Evolutionary conservation across 2,329 filamentous ascomycete genomes (phyloP).

Genomic region (Paramyrothecium sp.): DNA sequence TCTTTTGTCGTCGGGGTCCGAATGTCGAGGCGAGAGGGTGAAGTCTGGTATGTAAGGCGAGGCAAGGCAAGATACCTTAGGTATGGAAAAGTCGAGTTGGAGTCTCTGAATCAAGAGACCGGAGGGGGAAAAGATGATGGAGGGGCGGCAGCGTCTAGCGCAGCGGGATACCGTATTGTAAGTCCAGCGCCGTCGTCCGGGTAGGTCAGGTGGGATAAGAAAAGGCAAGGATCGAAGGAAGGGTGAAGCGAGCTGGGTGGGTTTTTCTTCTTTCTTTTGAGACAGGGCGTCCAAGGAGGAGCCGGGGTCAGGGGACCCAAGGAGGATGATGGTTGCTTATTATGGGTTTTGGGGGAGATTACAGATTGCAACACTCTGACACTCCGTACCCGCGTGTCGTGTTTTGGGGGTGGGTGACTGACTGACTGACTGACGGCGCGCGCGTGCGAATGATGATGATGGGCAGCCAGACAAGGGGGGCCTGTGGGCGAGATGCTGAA

Average conservation of each 20-base stretch:
- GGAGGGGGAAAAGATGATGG: not conserved
- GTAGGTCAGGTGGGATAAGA: slow-evolving; percentile 3
- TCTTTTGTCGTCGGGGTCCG: not conserved
- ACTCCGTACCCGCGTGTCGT: no score
- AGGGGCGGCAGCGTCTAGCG: not conserved
- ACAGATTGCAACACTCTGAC: not conserved
- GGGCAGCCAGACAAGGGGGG: not conserved
- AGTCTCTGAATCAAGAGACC: not conserved
- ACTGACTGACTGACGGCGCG: no score
- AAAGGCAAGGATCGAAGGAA: not conserved
- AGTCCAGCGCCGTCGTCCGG: not conserved
- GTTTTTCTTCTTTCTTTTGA: not conserved
- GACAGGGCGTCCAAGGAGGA: not conserved
- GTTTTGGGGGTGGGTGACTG: no score
- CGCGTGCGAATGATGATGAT: not conserved
- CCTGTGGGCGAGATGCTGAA: not conserved
- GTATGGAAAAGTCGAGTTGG: not conserved
- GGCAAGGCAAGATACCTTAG: no score
- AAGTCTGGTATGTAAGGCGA: no score
- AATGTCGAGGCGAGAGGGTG: not conserved
- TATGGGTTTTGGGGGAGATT: not conserved
- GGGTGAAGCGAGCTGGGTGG: not conserved
- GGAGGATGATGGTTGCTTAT: not conserved
- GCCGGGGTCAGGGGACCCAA: not conserved
- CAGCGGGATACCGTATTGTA: no score